Conservation (phyloP, 2,329 filamentous ascomycete genomes). For the Gyromitra esculenta region DNA sequence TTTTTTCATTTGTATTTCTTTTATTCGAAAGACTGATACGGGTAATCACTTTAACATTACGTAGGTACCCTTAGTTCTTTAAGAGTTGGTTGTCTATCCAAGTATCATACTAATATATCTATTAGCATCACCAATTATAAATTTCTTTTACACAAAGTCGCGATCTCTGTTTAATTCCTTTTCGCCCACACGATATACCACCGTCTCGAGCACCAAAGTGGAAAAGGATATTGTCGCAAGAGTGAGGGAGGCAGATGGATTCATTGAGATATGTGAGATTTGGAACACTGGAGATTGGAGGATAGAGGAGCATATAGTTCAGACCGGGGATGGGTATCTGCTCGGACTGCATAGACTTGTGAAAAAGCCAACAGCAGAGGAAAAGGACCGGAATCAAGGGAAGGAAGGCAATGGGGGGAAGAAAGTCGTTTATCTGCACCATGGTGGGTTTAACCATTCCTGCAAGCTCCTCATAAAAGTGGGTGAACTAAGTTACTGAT, state of each 20-base stretch:
- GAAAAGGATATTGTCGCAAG: conserved; percentile 75
- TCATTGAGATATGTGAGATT: conserved; percentile 89
- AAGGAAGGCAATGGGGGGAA: conserved; percentile 50
- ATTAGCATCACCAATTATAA: conserved; percentile 79
- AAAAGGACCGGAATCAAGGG: conserved; percentile 64
- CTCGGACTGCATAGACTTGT: conserved; percentile 89
- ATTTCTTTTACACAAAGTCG: conserved; percentile 82
- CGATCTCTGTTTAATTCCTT: conserved; percentile 83
- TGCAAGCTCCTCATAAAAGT: background rate
- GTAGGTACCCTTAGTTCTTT: conserved; percentile 65
- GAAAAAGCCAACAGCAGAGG: conserved; percentile 81
- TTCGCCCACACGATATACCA: conserved; percentile 72
- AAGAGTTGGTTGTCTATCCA: conserved; percentile 20
- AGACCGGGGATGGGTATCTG: conserved; percentile 92
- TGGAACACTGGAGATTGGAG: conserved; percentile 77
- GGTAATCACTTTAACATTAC: conserved; percentile 85
- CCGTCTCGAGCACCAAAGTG: conserved; percentile 73
- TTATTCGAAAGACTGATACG: conserved; percentile 83
- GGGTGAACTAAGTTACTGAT: conserved; percentile 1
- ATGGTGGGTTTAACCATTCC: conserved; percentile 66
- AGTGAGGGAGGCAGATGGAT: conserved; percentile 87
- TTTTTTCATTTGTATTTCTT: conserved; percentile 84
- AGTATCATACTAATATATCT: conserved; percentile 7
- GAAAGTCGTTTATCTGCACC: conserved; percentile 86
- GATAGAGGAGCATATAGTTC: conserved; percentile 94